A percentile compares a stretch with the other conserved stretches of the same genome.
Conservation (phyloP, 1,139 yeast species). For the Debaryomycetaceae sp. region DNA sequence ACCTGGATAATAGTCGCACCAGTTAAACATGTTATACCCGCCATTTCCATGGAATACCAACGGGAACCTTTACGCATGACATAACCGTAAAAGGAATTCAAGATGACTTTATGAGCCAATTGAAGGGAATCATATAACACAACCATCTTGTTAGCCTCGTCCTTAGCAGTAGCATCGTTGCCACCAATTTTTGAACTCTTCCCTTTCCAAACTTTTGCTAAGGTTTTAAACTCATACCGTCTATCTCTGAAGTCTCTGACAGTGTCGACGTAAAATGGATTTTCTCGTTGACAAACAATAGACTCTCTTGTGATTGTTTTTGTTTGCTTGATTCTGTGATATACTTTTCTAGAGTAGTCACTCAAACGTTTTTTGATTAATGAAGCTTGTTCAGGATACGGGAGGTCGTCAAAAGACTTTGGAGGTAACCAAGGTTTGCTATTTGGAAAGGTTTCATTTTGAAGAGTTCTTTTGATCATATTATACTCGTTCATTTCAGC, state of each 20-base stretch:
- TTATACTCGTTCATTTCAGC: conserved; percentile 89
- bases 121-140: conserved; percentile 93
- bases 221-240: conserved; percentile 90
- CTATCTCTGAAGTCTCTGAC: conserved; percentile 94
- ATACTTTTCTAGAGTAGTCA: conserved; percentile 82
- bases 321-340: conserved; percentile 76
- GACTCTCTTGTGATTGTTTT: conserved; percentile 89
- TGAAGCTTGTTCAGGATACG: conserved; percentile 74
- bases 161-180: conserved; percentile 56
- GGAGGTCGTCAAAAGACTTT: conserved; percentile 68
- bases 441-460: conserved; percentile 74
- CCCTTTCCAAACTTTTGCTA: conserved; percentile 93
- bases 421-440: conserved; percentile 52
- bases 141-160: conserved; percentile 91
- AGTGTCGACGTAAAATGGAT: conserved; percentile 94
- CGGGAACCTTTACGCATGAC: conserved; percentile 99
- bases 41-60: conserved; percentile 99
- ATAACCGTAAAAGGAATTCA: conserved; percentile 96
- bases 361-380: conserved; percentile 75
- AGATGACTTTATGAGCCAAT: conserved; percentile 93
- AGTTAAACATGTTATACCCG: conserved; percentile 96
- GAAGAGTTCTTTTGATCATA: conserved; percentile 82
- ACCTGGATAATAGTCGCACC: conserved; percentile 98
- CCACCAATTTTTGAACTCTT: conserved; percentile 57
- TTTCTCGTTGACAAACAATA: conserved; percentile 94